Evolutionary conservation across 305 asterid species (phyloP), one percentile per base, ranked within the genome.

Genomic region (Fraxinus velutina): DNA sequence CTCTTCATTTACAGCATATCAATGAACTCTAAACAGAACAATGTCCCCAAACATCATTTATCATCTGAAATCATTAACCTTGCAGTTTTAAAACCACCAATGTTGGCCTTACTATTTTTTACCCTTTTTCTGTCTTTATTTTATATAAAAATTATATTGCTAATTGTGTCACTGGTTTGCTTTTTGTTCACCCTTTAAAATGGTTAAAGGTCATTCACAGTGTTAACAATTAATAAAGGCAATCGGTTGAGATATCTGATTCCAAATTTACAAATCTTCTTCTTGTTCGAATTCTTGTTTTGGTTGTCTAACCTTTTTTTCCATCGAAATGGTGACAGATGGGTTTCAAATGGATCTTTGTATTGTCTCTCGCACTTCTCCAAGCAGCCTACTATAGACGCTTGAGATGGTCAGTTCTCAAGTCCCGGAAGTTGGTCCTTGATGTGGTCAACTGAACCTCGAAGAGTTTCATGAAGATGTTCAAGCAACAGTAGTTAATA

Each of bases 331-430:
- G 30, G 29, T 17, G 9, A 22, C 97, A 92, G 97, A 91, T 92
- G 95, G 97, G 97, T 70, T 91, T 92, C 88, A 92, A 92, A 86
- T 92, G 94, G 97, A 91, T 91, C 17, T 87, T 92, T 7, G 93
- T 92, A 42, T 78, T 92, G 80, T 91, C 97, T 5, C 90, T 92
- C 24, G 95, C 95, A 39, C 95, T 92, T 34, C 92, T 92, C 84
- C 94, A 91, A 85, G 97, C 95, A 6, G 95, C 87, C 66, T 92
- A 91, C 64, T 88, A 92, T 83, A 85, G 95, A 83, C 92, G 97
- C 37, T 70, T 92, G 91, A 89, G 77, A 77, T 92, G 97, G 97
- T 91, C 95, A 4, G 87, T 90, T 80, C 37, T 85, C 66, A 92
- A 92, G 89, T 91, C 97, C 0, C 84, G 97, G 29, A 92, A 91